Evolutionary conservation across 257 asterid species (phyloP).

Genomic region (Jasminum sambac): DNA sequence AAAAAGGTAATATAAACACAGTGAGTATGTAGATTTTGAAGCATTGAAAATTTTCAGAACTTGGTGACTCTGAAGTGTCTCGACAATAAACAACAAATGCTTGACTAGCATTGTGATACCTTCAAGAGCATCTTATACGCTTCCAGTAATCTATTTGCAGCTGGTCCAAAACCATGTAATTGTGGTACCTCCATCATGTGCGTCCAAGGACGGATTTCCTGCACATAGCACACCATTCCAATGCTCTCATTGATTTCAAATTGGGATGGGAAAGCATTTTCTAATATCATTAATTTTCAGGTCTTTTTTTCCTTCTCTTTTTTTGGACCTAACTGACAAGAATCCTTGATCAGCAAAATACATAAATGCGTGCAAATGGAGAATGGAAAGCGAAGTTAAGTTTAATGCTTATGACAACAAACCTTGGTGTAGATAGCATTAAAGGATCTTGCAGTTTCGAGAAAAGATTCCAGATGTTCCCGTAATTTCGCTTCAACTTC

Average conservation of each 20-base stretch:
- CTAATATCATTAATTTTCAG: neutral
- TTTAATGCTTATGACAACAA: conserved; percentile 17
- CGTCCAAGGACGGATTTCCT: conserved; percentile 99
- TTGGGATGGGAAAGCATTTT: neutral
- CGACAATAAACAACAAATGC: conserved; percentile 15
- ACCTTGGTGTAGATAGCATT: conserved; percentile 97
- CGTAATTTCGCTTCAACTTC: conserved; percentile 81
- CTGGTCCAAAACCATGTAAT: conserved; percentile 98
- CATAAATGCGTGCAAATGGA: neutral
- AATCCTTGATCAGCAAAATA: neutral
- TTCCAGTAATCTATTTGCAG: conserved; percentile 91
- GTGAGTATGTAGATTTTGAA: neutral
- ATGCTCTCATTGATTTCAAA: conserved; percentile 6
- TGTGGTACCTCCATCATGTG: conserved; percentile 99
- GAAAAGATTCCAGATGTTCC: conserved; percentile 88
- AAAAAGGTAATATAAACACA: neutral
- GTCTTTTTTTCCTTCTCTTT: neutral
- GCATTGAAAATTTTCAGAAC: neutral
- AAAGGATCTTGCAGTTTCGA: conserved; percentile 89
- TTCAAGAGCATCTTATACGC: conserved; percentile 97
- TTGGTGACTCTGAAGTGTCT: neutral
- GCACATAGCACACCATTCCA: conserved; percentile 21
- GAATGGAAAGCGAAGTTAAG: neutral
- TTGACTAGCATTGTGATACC: conserved; percentile 45
- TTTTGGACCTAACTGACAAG: neutral